phyloP scores from a whole-genome alignment of 164 flowering plant genomes.

The Vitis labrusca region DNA sequence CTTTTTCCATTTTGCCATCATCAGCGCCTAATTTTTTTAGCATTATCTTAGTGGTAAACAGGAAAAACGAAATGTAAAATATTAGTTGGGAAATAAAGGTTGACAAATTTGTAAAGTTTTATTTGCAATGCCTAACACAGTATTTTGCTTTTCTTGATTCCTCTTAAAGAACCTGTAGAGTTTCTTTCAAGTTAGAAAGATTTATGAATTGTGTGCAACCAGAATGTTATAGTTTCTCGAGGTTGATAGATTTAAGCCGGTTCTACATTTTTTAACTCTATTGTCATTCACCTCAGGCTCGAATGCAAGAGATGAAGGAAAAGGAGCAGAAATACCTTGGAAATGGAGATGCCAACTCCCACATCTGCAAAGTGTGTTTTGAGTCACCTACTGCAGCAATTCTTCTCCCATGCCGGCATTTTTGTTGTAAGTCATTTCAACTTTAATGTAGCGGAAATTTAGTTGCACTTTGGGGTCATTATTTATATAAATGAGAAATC shows the following conservation, averaged over 20 bases:
- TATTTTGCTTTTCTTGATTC: too few species aligned
- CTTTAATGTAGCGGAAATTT: not conserved
- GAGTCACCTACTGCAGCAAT: slow-evolving; percentile 88
- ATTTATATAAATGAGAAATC: not conserved
- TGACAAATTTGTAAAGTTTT: too few species aligned
- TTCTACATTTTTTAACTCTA: not conserved
- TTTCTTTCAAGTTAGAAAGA: too few species aligned
- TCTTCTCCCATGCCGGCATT: slow-evolving; percentile 97
- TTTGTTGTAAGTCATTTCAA: slow-evolving; percentile 67
- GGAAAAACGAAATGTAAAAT: too few species aligned
- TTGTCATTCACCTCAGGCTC: slow-evolving; percentile 47
- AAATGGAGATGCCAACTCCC: slow-evolving; percentile 78
- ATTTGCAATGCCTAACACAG: too few species aligned
- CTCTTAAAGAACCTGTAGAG: too few species aligned
- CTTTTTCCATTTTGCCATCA: too few species aligned
- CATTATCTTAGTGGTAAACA: too few species aligned
- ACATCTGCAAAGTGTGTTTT: slow-evolving; percentile 92
- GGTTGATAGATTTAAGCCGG: not conserved
- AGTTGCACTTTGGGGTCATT: not conserved
- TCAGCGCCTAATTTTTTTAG: too few species aligned
- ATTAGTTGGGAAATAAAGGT: too few species aligned
- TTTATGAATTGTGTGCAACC: not conserved
- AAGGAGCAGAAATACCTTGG: slow-evolving; percentile 57
- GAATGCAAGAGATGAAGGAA: slow-evolving; percentile 96
- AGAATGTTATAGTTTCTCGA: not conserved